Conservation (phyloP, 441 rosid genomes). For the Isatis lusitanica region DNA sequence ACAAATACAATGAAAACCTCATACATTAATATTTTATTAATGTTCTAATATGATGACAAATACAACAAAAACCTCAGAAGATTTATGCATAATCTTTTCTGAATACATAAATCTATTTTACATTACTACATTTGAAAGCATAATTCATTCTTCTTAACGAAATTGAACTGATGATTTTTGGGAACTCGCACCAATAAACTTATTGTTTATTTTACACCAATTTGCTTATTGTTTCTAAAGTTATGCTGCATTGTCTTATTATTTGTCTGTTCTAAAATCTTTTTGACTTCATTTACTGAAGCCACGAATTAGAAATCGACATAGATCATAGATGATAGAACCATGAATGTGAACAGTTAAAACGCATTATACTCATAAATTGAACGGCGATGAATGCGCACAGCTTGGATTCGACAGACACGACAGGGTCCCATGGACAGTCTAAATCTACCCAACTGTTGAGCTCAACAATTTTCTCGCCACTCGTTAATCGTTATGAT, state of each 20-base stretch:
- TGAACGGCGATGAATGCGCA: conserved; percentile 7
- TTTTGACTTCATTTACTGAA: not conserved
- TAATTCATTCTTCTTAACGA: no score
- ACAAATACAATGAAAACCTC: no score
- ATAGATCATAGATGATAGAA: not conserved
- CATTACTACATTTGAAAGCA: no score
- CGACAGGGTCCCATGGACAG: conserved; percentile 5
- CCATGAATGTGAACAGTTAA: not conserved
- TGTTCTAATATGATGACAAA: no score
- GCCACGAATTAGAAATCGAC: conserved; percentile 11
- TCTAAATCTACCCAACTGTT: not conserved
- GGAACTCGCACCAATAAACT: no score
- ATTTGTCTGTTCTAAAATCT: not conserved
- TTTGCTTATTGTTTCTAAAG: not conserved
- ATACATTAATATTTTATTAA: no score
- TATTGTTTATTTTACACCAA: no score
- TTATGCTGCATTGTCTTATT: not conserved
- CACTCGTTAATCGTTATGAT: not conserved
- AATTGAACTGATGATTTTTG: no score
- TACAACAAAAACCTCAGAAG: no score
- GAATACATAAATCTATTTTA: no score
- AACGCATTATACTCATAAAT: conserved; percentile 7
- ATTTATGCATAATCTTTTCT: no score
- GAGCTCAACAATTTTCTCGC: not conserved
- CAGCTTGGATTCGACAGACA: conserved; percentile 23